Conservation (phyloP, 164 flowering plant genomes). For the Vitis amurensis region DNA sequence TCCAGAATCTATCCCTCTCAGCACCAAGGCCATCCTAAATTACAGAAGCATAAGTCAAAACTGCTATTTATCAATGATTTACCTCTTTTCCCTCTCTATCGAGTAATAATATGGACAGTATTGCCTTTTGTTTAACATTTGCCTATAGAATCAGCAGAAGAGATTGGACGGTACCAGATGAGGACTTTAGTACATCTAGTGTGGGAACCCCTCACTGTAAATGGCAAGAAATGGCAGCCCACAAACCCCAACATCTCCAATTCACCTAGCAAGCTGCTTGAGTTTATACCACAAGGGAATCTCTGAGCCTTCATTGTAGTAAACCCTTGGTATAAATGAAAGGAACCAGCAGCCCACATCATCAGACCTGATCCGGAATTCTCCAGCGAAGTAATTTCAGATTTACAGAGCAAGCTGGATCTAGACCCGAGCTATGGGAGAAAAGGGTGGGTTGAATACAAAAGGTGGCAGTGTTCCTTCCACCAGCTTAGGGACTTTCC, state of each 20-base stretch:
- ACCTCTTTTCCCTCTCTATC: constrained; percentile 6
- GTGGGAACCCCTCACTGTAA: no score
- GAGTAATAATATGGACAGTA: constrained; percentile 27
- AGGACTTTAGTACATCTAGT: background rate
- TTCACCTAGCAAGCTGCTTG: background rate
- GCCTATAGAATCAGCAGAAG: constrained; percentile 4
- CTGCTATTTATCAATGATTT: background rate
- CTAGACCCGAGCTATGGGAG: constrained; percentile 75
- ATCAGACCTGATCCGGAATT: background rate
- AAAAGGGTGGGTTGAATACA: constrained; percentile 70
- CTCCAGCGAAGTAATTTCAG: background rate
- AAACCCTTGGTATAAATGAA: background rate
- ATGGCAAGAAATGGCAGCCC: no score
- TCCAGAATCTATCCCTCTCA: background rate
- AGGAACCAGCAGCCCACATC: background rate
- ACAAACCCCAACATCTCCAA: background rate
- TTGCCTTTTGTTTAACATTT: constrained; percentile 1
- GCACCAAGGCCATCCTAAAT: background rate
- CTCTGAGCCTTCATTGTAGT: background rate
- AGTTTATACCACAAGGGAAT: background rate
- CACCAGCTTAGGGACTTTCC: constrained; percentile 32
- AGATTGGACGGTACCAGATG: background rate
- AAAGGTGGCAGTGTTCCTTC: constrained; percentile 48
- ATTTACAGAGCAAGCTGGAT: background rate
- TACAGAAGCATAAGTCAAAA: background rate